Conservation (phyloP, 2,329 filamentous ascomycete species). For the Pochonia chlamydosporia region DNA sequence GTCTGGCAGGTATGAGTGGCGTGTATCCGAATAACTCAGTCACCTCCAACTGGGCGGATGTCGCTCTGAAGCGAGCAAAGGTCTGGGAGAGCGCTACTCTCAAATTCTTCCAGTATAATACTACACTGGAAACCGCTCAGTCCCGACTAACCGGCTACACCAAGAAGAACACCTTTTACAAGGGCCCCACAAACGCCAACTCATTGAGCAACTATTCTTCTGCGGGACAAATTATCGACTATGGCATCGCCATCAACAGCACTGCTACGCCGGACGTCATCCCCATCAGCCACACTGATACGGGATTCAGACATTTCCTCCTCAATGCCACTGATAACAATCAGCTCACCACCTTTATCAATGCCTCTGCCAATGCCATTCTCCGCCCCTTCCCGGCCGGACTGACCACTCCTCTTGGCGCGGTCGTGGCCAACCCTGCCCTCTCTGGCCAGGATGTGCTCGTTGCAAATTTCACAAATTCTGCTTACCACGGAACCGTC, state of each 20-base stretch:
- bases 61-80: constrained; percentile 45
- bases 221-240: constrained; percentile 36
- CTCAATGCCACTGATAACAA: constrained; percentile 52
- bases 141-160: constrained; percentile 43
- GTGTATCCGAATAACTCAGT: constrained; percentile 41
- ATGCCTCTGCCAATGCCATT: constrained; percentile 52
- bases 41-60: constrained; percentile 32
- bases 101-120: constrained; percentile 43
- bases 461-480: constrained; percentile 47
- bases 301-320: constrained; percentile 58
- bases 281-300: constrained; percentile 57
- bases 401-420: constrained; percentile 47
- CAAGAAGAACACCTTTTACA: constrained; percentile 29
- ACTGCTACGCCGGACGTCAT: constrained; percentile 43
- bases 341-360: constrained; percentile 51
- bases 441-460: constrained; percentile 42
- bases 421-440: constrained; percentile 57
- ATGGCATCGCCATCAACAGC: constrained; percentile 52
- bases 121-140: constrained; percentile 38
- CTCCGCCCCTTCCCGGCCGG: constrained; percentile 53
- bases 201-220: constrained; percentile 31
- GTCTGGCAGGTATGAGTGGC: constrained; percentile 37
- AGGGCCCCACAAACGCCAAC: constrained; percentile 36
- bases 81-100: constrained; percentile 59
- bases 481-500: constrained; percentile 56